A percentile compares a stretch with the other conserved stretches of the same genome.
Conservation (phyloP, 2,329 filamentous ascomycete species). For the Gliomastix tumulicola region DNA sequence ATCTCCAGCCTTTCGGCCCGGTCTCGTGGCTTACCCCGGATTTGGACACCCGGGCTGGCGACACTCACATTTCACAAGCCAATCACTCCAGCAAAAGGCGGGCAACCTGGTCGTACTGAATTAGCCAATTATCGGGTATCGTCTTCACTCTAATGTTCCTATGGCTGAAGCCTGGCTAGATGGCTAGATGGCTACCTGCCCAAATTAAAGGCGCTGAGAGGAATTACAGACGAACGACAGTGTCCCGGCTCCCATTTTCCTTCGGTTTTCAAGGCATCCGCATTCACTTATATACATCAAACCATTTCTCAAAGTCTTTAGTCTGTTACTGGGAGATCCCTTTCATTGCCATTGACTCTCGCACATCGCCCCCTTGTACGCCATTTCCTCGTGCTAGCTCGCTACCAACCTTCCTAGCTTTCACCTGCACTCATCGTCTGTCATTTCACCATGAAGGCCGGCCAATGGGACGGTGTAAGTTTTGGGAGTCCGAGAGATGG, state of each 20-base stretch:
- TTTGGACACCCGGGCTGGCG: not conserved
- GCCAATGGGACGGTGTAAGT: conserved; percentile 11
- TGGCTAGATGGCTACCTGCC: too few relatives aligned
- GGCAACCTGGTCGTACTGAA: too few relatives aligned
- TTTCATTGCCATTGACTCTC: not conserved
- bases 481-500: too few relatives aligned
- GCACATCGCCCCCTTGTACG: too few relatives aligned
- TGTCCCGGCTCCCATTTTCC: not conserved
- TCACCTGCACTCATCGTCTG: not conserved
- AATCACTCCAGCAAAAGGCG: too few relatives aligned
- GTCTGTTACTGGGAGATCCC: not conserved
- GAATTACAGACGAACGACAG: too few relatives aligned
- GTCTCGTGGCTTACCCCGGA: not conserved
- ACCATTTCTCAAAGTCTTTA: not conserved
- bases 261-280: not conserved
- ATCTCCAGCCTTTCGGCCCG: not conserved
- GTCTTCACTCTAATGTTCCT: not conserved
- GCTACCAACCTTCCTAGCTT: too few relatives aligned
- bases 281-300: not conserved
- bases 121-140: not conserved
- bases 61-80: too few relatives aligned
- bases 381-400: too few relatives aligned
- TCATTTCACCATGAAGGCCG: conserved; percentile 9
- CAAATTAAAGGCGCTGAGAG: too few relatives aligned
- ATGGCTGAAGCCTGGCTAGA: not conserved